phyloP scores from a whole-genome alignment of 179 eudicot genomes.

The Heliamphora pulchella region DNA sequence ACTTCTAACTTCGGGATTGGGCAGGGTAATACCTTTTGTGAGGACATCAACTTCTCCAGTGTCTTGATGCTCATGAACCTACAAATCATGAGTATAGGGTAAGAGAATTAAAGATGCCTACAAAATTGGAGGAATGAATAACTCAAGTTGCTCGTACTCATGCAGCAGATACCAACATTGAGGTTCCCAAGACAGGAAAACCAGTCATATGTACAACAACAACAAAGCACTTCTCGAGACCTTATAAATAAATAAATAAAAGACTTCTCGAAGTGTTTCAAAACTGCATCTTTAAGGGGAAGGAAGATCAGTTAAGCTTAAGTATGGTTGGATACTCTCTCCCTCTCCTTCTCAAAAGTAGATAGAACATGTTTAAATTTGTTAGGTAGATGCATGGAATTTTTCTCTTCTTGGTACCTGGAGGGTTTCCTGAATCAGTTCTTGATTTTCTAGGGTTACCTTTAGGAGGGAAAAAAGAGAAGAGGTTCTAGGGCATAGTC shows the following conservation, averaged over 20 bases:
- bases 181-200: not conserved
- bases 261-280: not conserved
- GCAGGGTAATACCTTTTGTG: conserved; percentile 50
- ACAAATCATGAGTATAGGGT: conserved; percentile 11
- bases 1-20: not conserved
- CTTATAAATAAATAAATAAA: too few relatives aligned
- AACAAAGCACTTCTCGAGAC: not conserved
- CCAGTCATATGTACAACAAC: not conserved
- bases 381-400: not conserved
- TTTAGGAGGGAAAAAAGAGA: not conserved
- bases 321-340: not conserved
- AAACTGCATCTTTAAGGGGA: not conserved
- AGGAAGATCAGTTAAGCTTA: not conserved
- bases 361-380: not conserved
- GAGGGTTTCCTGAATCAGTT: not conserved
- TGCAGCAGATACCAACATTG: not conserved
- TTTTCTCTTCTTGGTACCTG: not conserved
- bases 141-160: not conserved
- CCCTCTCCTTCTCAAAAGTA: not conserved
- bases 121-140: not conserved
- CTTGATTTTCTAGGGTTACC: not conserved
- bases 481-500: too few relatives aligned
- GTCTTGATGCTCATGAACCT: conserved; percentile 63
- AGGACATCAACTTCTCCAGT: conserved; percentile 53
- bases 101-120: not conserved